These are phyloP conservation scores for Xylaria sp. DNA, from an alignment of 2,329 filamentous ascomycete genomes.

Conservation along the genomic window DNA sequence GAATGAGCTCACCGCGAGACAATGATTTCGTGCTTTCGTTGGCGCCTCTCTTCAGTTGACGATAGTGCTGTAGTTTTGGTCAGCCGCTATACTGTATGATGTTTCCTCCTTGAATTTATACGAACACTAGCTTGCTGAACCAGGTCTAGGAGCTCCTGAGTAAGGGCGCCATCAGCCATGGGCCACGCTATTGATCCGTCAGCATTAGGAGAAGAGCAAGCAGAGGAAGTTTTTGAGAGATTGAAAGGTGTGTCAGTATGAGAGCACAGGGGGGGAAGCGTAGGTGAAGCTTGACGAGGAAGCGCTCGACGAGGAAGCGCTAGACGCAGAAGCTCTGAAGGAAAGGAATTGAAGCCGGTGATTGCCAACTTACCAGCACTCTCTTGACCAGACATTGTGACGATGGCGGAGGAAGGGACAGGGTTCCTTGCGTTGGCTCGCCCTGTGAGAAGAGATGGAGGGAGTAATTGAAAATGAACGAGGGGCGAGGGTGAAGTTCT, in stretches of 20 bases:
- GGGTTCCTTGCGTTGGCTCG: slow-evolving; percentile 72
- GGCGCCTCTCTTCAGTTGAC: slow-evolving; percentile 88
- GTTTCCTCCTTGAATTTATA: slow-evolving; percentile 19
- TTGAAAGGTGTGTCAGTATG: background rate
- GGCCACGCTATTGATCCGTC: slow-evolving; percentile 66
- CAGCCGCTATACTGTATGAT: background rate
- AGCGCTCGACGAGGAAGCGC: background rate
- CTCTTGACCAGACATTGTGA: slow-evolving; percentile 46
- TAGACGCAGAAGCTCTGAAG: background rate
- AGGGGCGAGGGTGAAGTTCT: background rate
- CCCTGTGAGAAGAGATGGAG: slow-evolving; percentile 53
- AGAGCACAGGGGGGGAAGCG: background rate
- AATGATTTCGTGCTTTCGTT: slow-evolving; percentile 89
- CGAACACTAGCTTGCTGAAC: slow-evolving; percentile 73
- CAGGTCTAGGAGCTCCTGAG: slow-evolving; percentile 84
- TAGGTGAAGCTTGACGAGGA: background rate
- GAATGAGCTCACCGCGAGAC: slow-evolving; percentile 71
- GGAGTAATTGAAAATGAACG: slow-evolving; percentile 16
- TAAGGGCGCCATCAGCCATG: slow-evolving; percentile 76
- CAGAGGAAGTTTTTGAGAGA: background rate
- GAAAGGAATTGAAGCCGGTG: background rate
- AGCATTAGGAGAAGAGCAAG: background rate
- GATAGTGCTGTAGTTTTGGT: slow-evolving; percentile 46
- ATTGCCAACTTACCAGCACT: slow-evolving; percentile 40
- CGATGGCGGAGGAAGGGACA: slow-evolving; percentile 45